Evolutionary conservation across 1,139 yeast species (phyloP).

Genomic region (Hemisphaericaspora xylanilytica): DNA sequence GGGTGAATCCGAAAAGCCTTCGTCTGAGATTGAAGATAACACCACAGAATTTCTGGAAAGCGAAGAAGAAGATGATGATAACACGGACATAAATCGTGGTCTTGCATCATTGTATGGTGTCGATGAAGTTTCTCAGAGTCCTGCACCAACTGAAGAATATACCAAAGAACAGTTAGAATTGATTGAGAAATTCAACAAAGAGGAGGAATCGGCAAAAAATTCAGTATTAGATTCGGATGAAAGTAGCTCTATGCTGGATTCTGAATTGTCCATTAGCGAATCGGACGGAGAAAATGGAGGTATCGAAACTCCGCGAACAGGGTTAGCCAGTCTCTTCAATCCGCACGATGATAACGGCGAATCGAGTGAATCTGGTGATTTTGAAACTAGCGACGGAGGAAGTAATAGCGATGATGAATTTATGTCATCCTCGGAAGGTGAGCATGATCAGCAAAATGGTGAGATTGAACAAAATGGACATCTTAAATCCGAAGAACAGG

Average conservation of each 20-base stretch:
- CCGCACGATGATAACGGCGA: conserved; percentile 7
- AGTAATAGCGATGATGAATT: conserved; percentile 19
- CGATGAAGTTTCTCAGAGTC: conserved; percentile 10
- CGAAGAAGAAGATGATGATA: conserved; percentile 23
- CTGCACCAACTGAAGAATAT: conserved; percentile 22
- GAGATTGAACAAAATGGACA: conserved; percentile 13
- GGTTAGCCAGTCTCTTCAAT: conserved; percentile 12
- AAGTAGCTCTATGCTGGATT: conserved; percentile 8
- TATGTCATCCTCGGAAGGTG: conserved; percentile 20
- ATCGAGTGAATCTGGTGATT: conserved; percentile 15
- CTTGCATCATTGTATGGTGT: conserved; percentile 34
- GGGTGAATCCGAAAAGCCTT: not conserved
- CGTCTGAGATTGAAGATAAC: not conserved
- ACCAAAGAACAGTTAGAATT: conserved; percentile 35
- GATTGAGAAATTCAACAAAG: conserved; percentile 21
- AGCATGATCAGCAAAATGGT: conserved; percentile 18
- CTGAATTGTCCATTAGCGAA: conserved; percentile 14
- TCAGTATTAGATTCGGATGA: conserved; percentile 26
- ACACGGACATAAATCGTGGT: conserved; percentile 22
- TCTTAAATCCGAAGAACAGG: conserved; percentile 21
- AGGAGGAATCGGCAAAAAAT: conserved; percentile 10
- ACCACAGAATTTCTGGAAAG: conserved; percentile 11
- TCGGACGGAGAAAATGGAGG: conserved; percentile 9
- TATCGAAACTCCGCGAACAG: conserved; percentile 3
- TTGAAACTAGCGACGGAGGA: conserved; percentile 14